Base-by-base conservation (phyloP, 1,284 basidiomycete genomes). In the Pisolithus thermaeus region DNA sequence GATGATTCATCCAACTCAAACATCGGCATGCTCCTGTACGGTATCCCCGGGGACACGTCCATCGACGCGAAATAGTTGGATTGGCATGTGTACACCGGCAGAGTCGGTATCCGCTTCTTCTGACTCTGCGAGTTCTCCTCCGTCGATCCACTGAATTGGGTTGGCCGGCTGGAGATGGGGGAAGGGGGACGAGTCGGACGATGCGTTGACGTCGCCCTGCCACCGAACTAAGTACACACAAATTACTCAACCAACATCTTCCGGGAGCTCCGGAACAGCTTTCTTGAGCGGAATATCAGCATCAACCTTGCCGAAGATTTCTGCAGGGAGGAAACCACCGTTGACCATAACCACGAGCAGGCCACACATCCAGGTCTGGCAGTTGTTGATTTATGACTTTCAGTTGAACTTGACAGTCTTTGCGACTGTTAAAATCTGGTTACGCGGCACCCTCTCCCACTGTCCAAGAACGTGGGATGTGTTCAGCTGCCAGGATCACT, bases 11-110 rank as follows among this genome's bases (percentile, higher is more conserved):
- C 76, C 84, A 20, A 89, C 87, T 35, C 83, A 79, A 18, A 73
- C 65, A 22, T 71, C 75, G 67, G 83, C 77, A 47, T 81, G 84
- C 61, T 89, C 85, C 49, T 78, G 73, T 9, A 91, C 81, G 46
- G 90, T 80, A 57, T 88, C 85, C 62, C 80, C 84, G 54, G 90
- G 71, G 18, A 87, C 72, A 49, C 75, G 75, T 48, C 87, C 69
- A 66, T 90, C 87, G 23, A 90, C 82, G 49, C 80, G 79, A 59
- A 90, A 88, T 14, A 83, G 83, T 16, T 73, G 75, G 28, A 30
- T 30, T 9, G 76, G 70, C 37, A 76, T 77, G 58, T 87, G 82
- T 20, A 79, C 54, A 9, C 8, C 8, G 3, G 75, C 74, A 14
- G 76, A 75, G 56, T 87, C 85, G 3, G 77, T 78, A 58, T 74